phyloP scores from a whole-genome alignment of 2,329 filamentous ascomycete genomes.

The Aspergillus aculeatus region DNA sequence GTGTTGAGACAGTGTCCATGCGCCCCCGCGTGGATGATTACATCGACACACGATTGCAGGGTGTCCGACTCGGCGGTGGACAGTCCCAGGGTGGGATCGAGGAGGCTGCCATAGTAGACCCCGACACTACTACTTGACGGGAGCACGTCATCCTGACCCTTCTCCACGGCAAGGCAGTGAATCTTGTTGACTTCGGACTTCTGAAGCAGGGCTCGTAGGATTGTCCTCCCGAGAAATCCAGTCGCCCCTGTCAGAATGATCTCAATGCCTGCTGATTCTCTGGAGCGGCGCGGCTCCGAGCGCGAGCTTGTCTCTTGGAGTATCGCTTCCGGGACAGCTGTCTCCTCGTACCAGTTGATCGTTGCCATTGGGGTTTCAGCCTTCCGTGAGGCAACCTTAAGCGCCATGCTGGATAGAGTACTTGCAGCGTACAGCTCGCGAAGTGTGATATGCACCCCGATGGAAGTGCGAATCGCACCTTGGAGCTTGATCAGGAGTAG shows the following conservation, averaged over 20 bases:
- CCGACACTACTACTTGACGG: background rate
- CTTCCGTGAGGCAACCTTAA: background rate
- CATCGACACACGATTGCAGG: background rate
- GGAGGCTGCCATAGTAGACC: background rate
- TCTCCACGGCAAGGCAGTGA: conserved; percentile 44
- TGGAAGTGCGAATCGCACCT: conserved; percentile 19
- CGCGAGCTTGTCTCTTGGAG: background rate
- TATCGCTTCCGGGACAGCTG: background rate
- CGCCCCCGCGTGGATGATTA: conserved; percentile 6
- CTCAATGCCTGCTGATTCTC: background rate
- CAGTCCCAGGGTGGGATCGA: conserved; percentile 4
- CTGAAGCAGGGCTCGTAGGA: conserved; percentile 42
- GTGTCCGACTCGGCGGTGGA: background rate
- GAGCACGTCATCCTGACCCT: background rate
- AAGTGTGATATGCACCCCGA: conserved; percentile 15
- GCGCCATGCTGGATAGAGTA: conserved; percentile 6
- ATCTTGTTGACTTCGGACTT: conserved; percentile 35
- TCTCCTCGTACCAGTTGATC: conserved; percentile 12
- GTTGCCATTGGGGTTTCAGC: background rate
- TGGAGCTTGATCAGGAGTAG: conserved; percentile 33
- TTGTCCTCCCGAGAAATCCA: conserved; percentile 39
- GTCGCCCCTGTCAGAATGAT: conserved; percentile 32
- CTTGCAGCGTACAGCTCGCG: conserved; percentile 4
- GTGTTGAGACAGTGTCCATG: conserved; percentile 5
- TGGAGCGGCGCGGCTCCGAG: background rate